Base-by-base conservation (phyloP, 2,329 filamentous ascomycete genomes). In the Neonectria hederae region DNA sequence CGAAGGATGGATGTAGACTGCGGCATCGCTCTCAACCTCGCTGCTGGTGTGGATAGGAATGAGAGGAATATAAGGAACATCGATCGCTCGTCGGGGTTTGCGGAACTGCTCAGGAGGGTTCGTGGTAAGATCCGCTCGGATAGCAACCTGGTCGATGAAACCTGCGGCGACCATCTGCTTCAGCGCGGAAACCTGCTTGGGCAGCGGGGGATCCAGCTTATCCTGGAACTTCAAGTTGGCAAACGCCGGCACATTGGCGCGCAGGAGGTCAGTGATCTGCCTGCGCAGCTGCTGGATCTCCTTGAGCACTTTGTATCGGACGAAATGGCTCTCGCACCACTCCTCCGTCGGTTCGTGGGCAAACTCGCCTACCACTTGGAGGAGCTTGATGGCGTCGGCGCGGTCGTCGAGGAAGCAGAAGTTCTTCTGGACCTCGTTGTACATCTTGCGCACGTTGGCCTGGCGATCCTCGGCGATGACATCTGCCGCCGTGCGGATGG, bases 71-170 rank as follows among this genome's bases (percentile, higher is more conserved):
- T 98, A 99, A 0, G 95, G 92, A 3, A 98, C 92, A 71, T 98
- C 94, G 68, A 96, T 97, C 2, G 94, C 92, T n/a, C 94, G 88
- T 54, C 88, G 89, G 0, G 94, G 92, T 66, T 92, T 93, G 19
- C 90, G 85, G 49, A 83, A 80, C 57, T 86, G 80, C 65, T 90
- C 89, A 1, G 90, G 89, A 0, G 92, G 92, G 13, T 85, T 86
- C 0, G 93, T 92, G 0, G 93, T 86, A n/a, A 93, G 83, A 77
- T 99, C 95, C 4, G 92, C 93, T 65, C 96, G 92, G 71, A 98
- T 94, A 49, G 96, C 96, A 43, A 99, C 87, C 71, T 97, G 92
- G 78, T 99, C 96, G 74, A 98, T 89, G 81, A 97, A 98, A 1
- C 95, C 96, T 0, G 93, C 91, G 0, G 95, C 93, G 22, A 93